Evolutionary conservation across 257 asterid species (phyloP).

Genomic region (Haberlea rhodopensis): DNA sequence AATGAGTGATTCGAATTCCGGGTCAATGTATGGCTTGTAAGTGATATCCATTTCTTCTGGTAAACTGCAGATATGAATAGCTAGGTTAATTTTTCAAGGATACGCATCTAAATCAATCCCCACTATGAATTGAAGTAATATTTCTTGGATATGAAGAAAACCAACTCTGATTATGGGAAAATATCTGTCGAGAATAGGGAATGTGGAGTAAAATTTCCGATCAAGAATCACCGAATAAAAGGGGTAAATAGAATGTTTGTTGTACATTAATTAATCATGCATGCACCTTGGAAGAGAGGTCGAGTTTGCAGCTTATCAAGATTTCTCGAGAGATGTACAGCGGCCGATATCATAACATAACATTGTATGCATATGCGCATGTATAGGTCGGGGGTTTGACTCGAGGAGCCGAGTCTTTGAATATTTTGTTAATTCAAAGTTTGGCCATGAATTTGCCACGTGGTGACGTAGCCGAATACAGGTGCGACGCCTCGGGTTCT

Average conservation of each 20-base stretch:
- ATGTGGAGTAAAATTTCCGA: neutral
- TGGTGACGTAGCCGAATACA: slow-evolving; percentile 36
- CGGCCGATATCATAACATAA: no score
- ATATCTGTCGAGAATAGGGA: slow-evolving; percentile 19
- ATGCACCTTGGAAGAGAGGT: neutral
- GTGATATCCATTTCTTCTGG: slow-evolving; percentile 51
- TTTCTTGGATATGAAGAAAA: slow-evolving; percentile 28
- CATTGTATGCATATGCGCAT: neutral
- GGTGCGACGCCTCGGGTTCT: slow-evolving; percentile 42
- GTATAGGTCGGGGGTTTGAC: neutral
- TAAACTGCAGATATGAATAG: slow-evolving; percentile 24
- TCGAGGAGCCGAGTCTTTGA: neutral
- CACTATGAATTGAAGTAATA: slow-evolving; percentile 16
- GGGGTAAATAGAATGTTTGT: neutral
- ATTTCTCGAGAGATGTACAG: no score
- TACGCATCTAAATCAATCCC: slow-evolving; percentile 7
- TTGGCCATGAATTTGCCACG: slow-evolving; percentile 32
- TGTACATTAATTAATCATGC: no score
- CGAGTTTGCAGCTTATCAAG: neutral
- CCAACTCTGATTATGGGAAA: neutral
- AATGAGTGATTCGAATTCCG: slow-evolving; percentile 52
- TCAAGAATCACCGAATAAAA: slow-evolving; percentile 7
- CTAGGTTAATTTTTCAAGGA: slow-evolving; percentile 28
- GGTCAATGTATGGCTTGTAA: slow-evolving; percentile 63
- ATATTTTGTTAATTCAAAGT: neutral